Evolutionary conservation across 1,139 yeast species (phyloP).

Genomic region (Hemisphaericaspora xylanilytica): DNA sequence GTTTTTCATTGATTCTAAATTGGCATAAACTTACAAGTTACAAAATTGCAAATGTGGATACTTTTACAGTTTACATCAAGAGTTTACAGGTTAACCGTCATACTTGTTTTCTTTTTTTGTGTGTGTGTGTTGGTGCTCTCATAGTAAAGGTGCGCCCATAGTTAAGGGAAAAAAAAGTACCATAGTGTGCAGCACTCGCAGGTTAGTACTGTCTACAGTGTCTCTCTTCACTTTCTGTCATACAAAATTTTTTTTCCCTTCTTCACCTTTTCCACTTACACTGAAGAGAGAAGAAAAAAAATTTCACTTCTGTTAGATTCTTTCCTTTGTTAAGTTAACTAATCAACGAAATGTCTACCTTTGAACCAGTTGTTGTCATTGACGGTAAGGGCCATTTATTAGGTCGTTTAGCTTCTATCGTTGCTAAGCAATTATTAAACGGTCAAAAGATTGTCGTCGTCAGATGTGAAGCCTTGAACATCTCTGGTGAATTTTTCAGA

Average conservation of each 20-base stretch:
- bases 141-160: background rate
- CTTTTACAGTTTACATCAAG: too few relatives aligned
- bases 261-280: too few relatives aligned
- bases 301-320: constrained; percentile 9
- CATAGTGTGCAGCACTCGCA: background rate
- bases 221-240: constrained; percentile 2
- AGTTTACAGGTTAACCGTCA: too few relatives aligned
- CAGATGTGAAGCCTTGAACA: constrained; percentile 97
- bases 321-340: constrained; percentile 9
- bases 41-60: too few relatives aligned
- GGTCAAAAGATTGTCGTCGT: constrained; percentile 98
- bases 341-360: constrained; percentile 67
- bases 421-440: constrained; percentile 96
- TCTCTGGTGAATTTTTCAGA: constrained; percentile 99
- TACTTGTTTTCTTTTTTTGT: background rate
- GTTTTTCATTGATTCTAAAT: too few relatives aligned
- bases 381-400: constrained; percentile 99
- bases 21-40: too few relatives aligned
- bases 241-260: constrained; percentile 6
- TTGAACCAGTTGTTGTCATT: constrained; percentile 95
- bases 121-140: background rate
- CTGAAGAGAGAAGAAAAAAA: constrained; percentile 6
- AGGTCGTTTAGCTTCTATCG: constrained; percentile 99
- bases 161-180: background rate
- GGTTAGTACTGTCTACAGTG: too few relatives aligned